These are phyloP conservation scores for Coniochaeta sp. DNA, from an alignment of 2,329 filamentous ascomycete genomes.

Conservation along the genomic window DNA sequence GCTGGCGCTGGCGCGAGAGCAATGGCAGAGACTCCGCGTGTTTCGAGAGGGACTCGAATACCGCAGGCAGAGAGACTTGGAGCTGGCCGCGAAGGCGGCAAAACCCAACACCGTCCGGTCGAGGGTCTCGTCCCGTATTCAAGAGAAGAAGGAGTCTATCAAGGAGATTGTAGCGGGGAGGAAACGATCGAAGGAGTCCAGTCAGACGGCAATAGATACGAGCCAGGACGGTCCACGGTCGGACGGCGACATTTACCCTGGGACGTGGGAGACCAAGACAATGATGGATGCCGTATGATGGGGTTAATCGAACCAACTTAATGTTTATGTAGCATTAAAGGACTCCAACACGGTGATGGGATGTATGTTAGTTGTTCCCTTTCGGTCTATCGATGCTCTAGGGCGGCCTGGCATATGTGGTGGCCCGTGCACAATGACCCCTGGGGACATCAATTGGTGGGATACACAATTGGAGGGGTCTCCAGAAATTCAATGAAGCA, in stretches of 20 bases:
- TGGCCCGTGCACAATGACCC: background rate
- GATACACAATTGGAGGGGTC: no score
- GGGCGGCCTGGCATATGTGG: background rate
- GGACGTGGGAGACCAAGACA: background rate
- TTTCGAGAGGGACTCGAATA: constrained; percentile 16
- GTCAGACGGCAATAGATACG: background rate
- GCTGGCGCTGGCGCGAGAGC: constrained; percentile 9
- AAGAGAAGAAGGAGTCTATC: background rate
- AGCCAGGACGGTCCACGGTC: background rate
- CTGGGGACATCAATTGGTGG: background rate
- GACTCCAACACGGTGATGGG: background rate
- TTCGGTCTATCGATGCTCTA: background rate
- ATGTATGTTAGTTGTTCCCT: background rate
- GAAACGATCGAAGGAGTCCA: background rate
- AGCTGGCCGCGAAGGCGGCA: constrained; percentile 3
- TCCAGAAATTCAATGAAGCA: no score
- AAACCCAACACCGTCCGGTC: constrained; percentile 5
- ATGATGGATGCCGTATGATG: background rate
- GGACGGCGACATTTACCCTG: background rate
- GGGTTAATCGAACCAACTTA: no score
- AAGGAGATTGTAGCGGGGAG: background rate
- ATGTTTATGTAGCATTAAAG: background rate
- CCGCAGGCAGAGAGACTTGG: background rate
- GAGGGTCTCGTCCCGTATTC: background rate
- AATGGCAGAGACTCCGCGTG: constrained; percentile 27